phyloP scores from a whole-genome alignment of 2,329 filamentous ascomycete species.

The Fusarium sp. region DNA sequence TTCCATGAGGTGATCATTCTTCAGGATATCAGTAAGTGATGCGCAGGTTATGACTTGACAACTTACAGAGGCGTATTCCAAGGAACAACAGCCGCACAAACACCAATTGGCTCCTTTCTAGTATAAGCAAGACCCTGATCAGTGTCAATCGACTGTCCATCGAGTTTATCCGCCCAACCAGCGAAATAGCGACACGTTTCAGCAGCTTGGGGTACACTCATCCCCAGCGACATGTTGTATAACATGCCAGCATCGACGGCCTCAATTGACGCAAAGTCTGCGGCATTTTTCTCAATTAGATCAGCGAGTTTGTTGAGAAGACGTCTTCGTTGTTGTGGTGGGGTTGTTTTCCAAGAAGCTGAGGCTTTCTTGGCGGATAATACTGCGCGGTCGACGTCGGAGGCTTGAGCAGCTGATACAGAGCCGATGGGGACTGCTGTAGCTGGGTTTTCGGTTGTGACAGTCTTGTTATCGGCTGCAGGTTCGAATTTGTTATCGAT shows the following conservation, averaged over 20 bases:
- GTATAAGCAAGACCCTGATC: slow-evolving; percentile 75
- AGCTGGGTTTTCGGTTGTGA: slow-evolving; percentile 8
- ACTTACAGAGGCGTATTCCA: slow-evolving; percentile 74
- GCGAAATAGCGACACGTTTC: slow-evolving; percentile 69
- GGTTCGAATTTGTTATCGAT: slow-evolving; percentile 20
- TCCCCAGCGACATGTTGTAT: slow-evolving; percentile 61
- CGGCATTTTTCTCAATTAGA: slow-evolving; percentile 76
- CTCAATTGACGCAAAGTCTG: slow-evolving; percentile 80
- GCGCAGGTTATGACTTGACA: rapidly evolving
- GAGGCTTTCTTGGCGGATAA: slow-evolving; percentile 83
- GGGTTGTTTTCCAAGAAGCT: slow-evolving; percentile 17
- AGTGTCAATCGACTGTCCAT: slow-evolving; percentile 82
- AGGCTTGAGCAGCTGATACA: slow-evolving; percentile 12
- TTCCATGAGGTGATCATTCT: slow-evolving; percentile 55
- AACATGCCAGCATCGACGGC: slow-evolving; percentile 84
- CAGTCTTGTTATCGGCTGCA: not conserved
- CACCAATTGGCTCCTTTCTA: slow-evolving; percentile 80
- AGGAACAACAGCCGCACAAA: slow-evolving; percentile 76
- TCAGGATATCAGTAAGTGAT: not conserved
- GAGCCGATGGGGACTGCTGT: not conserved
- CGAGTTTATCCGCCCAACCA: slow-evolving; percentile 87
- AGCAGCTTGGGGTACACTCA: slow-evolving; percentile 50
- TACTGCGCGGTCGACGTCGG: slow-evolving; percentile 79
- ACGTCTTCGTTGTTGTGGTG: slow-evolving; percentile 71
- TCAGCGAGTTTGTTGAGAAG: slow-evolving; percentile 79